These are phyloP conservation scores for Ettlia oleoabundans DNA, from an alignment of 139 green algal genomes.

Conservation along the genomic window DNA sequence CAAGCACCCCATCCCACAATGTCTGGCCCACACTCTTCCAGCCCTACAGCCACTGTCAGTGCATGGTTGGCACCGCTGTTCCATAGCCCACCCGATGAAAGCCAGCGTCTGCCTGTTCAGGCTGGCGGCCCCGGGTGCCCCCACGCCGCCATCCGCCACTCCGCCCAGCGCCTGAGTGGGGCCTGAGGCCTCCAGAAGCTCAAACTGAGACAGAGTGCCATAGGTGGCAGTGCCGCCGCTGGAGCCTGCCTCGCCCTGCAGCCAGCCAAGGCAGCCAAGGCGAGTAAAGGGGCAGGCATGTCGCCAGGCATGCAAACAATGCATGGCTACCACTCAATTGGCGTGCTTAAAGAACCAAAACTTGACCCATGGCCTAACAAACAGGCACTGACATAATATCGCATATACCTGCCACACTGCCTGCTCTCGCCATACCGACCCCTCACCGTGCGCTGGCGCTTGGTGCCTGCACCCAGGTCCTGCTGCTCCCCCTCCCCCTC, in stretches of 20 bases:
- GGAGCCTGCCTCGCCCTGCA: background rate
- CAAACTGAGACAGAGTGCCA: slow-evolving; percentile 28
- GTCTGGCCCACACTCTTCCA: no score
- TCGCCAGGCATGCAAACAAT: no score
- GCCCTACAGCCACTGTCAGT: no score
- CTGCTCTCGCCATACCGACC: no score
- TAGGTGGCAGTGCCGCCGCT: background rate
- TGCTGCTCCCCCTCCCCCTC: background rate
- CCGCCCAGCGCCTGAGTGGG: background rate
- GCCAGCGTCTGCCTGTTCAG: slow-evolving; percentile 13
- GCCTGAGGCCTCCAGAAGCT: slow-evolving; percentile 36
- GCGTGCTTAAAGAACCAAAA: no score
- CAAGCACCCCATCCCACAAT: no score
- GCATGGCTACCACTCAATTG: no score
- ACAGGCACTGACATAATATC: background rate
- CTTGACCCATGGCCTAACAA: background rate
- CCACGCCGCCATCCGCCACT: background rate
- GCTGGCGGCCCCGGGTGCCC: background rate
- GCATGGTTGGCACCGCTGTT: no score
- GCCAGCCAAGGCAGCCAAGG: no score
- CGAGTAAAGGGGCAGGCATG: no score
- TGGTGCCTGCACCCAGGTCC: background rate
- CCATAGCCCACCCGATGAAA: background rate
- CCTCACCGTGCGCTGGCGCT: slow-evolving; percentile 18
- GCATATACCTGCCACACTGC: no score